Evolutionary conservation across 1,284 basidiomycete genomes (phyloP).

Genomic region (Rhodotorula mucilaginosa): DNA sequence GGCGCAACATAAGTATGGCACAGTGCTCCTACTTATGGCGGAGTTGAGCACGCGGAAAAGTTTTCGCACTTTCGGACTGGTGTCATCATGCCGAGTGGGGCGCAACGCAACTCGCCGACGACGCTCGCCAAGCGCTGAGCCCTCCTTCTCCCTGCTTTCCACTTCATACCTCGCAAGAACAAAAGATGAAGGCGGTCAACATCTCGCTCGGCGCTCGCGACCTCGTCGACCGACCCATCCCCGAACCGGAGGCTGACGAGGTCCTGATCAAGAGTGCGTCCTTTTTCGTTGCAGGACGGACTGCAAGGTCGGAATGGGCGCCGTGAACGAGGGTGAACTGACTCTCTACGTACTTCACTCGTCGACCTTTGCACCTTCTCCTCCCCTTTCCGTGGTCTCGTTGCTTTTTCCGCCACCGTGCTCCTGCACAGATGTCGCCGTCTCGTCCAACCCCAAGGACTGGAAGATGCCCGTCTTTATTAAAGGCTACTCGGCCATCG

Average conservation of each 20-base stretch:
- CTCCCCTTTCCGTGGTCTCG: no score
- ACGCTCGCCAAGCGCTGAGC: not conserved
- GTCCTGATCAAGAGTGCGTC: slow-evolving; percentile 46
- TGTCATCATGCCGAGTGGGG: no score
- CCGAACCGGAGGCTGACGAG: slow-evolving; percentile 39
- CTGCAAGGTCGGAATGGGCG: accelerated
- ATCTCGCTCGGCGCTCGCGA: slow-evolving; percentile 25
- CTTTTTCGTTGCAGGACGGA: not conserved
- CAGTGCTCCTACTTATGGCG: no score
- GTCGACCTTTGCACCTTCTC: not conserved
- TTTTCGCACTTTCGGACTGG: no score
- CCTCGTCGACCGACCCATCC: slow-evolving; percentile 29
- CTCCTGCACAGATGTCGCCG: slow-evolving; percentile 43
- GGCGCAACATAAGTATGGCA: no score
- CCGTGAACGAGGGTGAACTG: no score
- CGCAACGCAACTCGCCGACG: not conserved
- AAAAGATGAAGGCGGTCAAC: slow-evolving; percentile 35
- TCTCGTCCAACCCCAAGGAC: slow-evolving; percentile 49
- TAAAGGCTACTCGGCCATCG: slow-evolving; percentile 33
- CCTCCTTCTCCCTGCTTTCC: not conserved
- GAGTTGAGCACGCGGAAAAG: no score
- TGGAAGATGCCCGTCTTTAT: slow-evolving; percentile 43
- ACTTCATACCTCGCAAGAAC: not conserved
- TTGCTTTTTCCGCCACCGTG: no score
- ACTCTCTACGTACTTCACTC: not conserved